phyloP scores from a whole-genome alignment of 495 filamentous ascomycete genomes.

The Margaritispora aquatica region DNA sequence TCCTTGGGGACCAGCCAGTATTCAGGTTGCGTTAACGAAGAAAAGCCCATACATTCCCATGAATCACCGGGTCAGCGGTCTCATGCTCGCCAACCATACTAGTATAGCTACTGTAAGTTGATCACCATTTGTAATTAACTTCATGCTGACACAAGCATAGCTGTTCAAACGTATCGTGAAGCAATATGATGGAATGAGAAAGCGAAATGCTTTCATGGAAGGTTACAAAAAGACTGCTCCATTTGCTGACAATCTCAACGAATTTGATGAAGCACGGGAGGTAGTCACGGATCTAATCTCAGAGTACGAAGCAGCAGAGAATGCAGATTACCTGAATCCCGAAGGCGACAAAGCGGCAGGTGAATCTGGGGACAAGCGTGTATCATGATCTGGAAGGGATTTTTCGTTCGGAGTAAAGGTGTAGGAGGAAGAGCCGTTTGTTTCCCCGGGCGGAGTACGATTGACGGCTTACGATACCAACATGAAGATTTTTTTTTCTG shows the following conservation, averaged over 20 bases:
- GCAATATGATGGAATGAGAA: slow-evolving; percentile 87
- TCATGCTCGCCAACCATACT: slow-evolving; percentile 98
- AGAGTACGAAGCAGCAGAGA: slow-evolving; percentile 95
- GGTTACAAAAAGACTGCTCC: slow-evolving; percentile 90
- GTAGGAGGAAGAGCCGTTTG: background rate
- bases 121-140: background rate
- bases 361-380: slow-evolving; percentile 20
- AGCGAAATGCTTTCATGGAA: slow-evolving; percentile 94
- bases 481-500: background rate
- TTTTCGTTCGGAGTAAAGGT: slow-evolving; percentile 7
- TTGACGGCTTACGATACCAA: background rate
- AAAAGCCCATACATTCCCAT: slow-evolving; percentile 89
- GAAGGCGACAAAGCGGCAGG: slow-evolving; percentile 19
- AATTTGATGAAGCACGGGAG: slow-evolving; percentile 90
- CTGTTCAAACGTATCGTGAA: slow-evolving; percentile 88
- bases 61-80: slow-evolving; percentile 87
- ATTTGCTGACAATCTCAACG: slow-evolving; percentile 81
- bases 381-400: slow-evolving; percentile 7
- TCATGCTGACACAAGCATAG: slow-evolving; percentile 24
- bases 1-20: slow-evolving; percentile 97
- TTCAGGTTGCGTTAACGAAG: slow-evolving; percentile 94
- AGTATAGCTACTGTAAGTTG: slow-evolving; percentile 76
- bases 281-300: slow-evolving; percentile 82
- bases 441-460: background rate
- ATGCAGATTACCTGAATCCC: slow-evolving; percentile 65